These are phyloP conservation scores for Ogataea salicorniae DNA, from an alignment of 805 yeast species.

Conservation along the genomic window DNA sequence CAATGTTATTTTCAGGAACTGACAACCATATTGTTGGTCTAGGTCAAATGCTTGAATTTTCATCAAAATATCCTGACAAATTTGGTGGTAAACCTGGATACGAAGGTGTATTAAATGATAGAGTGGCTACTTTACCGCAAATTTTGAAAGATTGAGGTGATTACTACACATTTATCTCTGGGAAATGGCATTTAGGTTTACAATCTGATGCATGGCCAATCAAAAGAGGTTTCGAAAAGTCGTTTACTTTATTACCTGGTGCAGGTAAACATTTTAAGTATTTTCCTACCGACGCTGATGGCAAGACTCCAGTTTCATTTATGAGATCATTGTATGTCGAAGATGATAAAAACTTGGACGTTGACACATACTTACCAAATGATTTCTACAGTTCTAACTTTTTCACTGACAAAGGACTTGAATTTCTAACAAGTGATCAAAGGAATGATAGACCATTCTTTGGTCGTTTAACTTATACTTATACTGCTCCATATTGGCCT, in stretches of 20 bases:
- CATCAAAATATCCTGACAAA: slow-evolving; percentile 31
- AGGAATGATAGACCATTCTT: slow-evolving; percentile 48
- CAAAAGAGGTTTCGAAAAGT: slow-evolving; percentile 44
- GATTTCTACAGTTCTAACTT: slow-evolving; percentile 42
- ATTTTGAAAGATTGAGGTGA: slow-evolving; percentile 40
- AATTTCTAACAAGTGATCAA: slow-evolving; percentile 27
- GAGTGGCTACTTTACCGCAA: slow-evolving; percentile 51
- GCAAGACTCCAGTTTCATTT: slow-evolving; percentile 26
- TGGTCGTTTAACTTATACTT: slow-evolving; percentile 51
- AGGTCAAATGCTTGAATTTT: slow-evolving; percentile 53
- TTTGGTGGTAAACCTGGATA: slow-evolving; percentile 47
- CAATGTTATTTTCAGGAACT: slow-evolving; percentile 56
- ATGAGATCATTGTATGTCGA: slow-evolving; percentile 37
- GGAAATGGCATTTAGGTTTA: slow-evolving; percentile 60
- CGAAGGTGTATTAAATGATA: slow-evolving; percentile 47
- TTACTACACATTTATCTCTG: slow-evolving; percentile 48
- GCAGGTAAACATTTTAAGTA: slow-evolving; percentile 53
- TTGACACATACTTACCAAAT: slow-evolving; percentile 36
- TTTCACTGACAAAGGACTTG: slow-evolving; percentile 41
- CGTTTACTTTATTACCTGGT: slow-evolving; percentile 48
- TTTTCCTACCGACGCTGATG: slow-evolving; percentile 32
- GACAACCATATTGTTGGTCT: slow-evolving; percentile 59
- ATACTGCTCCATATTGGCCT: slow-evolving; percentile 68
- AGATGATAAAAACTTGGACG: slow-evolving; percentile 34
- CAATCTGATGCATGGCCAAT: slow-evolving; percentile 43